A percentile compares a stretch with the other conserved stretches of the same genome.
These are phyloP conservation scores for Teratosphaeria destructans DNA, from an alignment of 2,329 filamentous ascomycete species.

Conservation along the genomic window DNA sequence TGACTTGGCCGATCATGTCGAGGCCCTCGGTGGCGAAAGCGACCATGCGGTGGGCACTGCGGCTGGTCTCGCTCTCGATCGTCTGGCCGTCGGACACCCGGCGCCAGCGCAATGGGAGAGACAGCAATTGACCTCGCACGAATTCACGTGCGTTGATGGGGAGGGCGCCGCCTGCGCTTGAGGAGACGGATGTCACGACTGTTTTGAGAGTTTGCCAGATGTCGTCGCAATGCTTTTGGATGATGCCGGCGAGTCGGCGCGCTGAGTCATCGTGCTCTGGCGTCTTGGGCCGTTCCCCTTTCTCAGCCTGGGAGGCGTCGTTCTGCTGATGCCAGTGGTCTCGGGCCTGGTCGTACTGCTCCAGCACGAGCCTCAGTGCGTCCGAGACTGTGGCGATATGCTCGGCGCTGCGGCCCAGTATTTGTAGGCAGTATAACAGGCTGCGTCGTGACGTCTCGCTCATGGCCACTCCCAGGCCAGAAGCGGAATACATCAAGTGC, in stretches of 20 bases:
- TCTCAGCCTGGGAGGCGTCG: conserved; percentile 30
- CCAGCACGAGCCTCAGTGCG: conserved; percentile 62
- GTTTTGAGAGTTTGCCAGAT: conserved; percentile 54
- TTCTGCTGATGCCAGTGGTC: conserved; percentile 35
- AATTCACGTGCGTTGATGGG: conserved; percentile 79
- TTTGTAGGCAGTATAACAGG: conserved; percentile 71
- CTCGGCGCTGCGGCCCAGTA: conserved; percentile 71
- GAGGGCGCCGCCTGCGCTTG: conserved; percentile 80
- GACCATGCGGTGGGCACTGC: conserved; percentile 63
- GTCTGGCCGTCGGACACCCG: conserved; percentile 45
- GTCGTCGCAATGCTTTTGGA: conserved; percentile 50
- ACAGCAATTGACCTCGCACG: conserved; percentile 74
- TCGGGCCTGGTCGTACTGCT: conserved; percentile 60
- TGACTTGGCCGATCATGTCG: conserved; percentile 91
- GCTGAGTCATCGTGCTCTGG: conserved; percentile 29
- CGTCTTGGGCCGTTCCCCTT: conserved; percentile 19
- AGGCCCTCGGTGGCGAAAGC: conserved; percentile 81
- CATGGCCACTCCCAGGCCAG: conserved; percentile 82
- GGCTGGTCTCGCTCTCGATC: conserved; percentile 36
- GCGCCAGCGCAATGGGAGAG: conserved; percentile 72
- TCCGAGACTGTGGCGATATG: conserved; percentile 67
- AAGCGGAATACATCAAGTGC: conserved; percentile 66
- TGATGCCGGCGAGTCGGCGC: conserved; percentile 61
- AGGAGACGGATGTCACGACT: conserved; percentile 75
- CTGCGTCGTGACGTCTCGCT: conserved; percentile 77